Percentiles rank a stretch among this genome's conserved stretches.
phyloP scores from a whole-genome alignment of 257 asterid genomes.

The Solanum virginianum region DNA sequence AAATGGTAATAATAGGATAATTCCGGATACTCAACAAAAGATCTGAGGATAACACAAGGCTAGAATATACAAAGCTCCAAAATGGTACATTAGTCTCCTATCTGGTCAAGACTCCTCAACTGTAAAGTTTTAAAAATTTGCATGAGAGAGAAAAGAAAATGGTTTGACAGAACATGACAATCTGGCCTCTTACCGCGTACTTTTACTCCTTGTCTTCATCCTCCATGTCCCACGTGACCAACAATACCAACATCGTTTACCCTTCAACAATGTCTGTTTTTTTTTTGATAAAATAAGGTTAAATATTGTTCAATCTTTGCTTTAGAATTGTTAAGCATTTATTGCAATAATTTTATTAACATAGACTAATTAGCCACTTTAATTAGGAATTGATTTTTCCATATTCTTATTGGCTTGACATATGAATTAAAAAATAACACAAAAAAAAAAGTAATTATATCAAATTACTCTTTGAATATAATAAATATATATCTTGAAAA shows the following conservation, averaged over 20 bases:
- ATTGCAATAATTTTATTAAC: no score
- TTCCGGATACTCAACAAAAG: background rate
- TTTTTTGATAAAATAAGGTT: background rate
- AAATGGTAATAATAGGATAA: background rate
- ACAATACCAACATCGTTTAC: background rate
- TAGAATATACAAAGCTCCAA: background rate
- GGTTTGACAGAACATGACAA: slow-evolving; percentile 1
- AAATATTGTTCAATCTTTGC: no score
- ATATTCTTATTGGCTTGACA: no score
- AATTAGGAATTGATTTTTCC: no score
- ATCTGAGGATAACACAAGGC: background rate
- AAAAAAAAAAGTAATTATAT: no score
- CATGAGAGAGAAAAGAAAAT: background rate
- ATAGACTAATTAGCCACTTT: no score
- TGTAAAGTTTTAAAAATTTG: background rate
- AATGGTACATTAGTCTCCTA: background rate
- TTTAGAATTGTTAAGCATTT: no score
- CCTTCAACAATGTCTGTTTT: background rate
- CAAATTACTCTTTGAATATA: no score
- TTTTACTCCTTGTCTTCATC: background rate
- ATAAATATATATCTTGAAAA: no score
- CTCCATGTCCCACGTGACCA: background rate
- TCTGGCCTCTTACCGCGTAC: background rate
- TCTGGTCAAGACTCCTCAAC: background rate
- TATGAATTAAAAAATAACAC: no score